A percentile compares a stretch with the other conserved stretches of the same genome.
Evolutionary conservation across 805 yeast species (phyloP).

Genomic region (Candida ficus): DNA sequence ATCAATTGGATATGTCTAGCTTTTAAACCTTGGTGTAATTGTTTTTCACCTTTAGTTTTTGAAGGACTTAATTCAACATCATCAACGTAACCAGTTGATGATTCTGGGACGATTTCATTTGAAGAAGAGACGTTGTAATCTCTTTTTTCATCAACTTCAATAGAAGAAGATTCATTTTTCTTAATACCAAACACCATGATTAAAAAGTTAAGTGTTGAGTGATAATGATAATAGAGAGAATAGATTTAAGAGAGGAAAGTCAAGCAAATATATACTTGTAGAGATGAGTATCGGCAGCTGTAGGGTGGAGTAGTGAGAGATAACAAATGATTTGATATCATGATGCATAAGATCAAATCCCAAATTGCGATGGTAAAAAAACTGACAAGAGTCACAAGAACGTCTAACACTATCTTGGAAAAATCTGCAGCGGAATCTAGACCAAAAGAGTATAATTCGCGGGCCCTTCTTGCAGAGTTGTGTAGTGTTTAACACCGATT

Average conservation of each 20-base stretch:
- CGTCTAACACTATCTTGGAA: too few relatives aligned
- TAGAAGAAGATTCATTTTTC: not conserved
- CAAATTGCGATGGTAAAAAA: not conserved
- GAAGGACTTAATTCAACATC: conserved; percentile 16
- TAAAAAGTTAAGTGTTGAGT: not conserved
- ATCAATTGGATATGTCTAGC: conserved; percentile 71
- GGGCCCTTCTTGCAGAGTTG: too few relatives aligned
- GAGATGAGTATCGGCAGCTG: too few relatives aligned
- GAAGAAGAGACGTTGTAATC: conserved; percentile 6
- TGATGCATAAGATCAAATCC: not conserved
- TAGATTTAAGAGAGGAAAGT: not conserved
- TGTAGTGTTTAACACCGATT: too few relatives aligned
- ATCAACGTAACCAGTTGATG: conserved; percentile 23
- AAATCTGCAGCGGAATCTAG: not conserved
- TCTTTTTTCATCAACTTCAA: conserved; percentile 15
- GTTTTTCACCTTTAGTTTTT: conserved; percentile 6
- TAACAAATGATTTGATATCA: not conserved
- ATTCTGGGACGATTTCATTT: conserved; percentile 15
- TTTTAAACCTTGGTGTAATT: conserved; percentile 35
- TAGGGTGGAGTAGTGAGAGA: not conserved
- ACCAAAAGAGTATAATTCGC: not conserved
- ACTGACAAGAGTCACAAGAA: too few relatives aligned
- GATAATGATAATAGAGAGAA: not conserved
- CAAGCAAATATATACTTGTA: not conserved
- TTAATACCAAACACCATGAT: not conserved